phyloP scores from a whole-genome alignment of 2,329 filamentous ascomycete genomes.

The Neodidymelliopsis sp. region DNA sequence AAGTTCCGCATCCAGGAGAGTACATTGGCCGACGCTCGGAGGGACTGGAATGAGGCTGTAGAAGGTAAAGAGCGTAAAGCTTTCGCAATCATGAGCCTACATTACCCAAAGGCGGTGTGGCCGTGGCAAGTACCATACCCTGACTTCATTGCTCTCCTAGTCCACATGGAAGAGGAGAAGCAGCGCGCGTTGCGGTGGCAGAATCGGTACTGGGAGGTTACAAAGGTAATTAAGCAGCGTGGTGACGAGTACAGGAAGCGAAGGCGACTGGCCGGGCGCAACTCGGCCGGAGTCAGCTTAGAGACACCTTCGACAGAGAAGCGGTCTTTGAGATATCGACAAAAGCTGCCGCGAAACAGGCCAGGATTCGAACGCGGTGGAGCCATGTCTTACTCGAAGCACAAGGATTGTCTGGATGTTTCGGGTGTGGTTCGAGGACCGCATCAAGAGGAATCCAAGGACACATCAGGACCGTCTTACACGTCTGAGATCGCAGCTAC shows the following conservation, averaged over 20 bases:
- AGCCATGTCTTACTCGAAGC: too few species aligned
- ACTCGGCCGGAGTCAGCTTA: background rate
- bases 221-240: background rate
- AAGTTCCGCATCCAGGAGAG: background rate
- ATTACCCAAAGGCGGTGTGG: background rate
- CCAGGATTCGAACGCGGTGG: too few species aligned
- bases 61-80: conserved; percentile 1
- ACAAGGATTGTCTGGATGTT: too few species aligned
- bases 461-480: too few species aligned
- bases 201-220: background rate
- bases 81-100: background rate
- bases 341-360: too few species aligned
- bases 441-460: too few species aligned
- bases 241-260: background rate
- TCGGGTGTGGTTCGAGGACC: too few species aligned
- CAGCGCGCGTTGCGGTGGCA: too few species aligned
- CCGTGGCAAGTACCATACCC: conserved; percentile 1
- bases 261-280: background rate
- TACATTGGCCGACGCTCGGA: background rate
- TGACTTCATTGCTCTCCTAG: background rate
- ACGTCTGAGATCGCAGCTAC: too few species aligned
- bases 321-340: background rate
- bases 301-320: background rate
- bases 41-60: background rate
- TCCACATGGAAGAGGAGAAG: background rate